Evolutionary conservation across 768 basidiomycete genomes (phyloP).

Genomic region (Tylopilus balloui): DNA sequence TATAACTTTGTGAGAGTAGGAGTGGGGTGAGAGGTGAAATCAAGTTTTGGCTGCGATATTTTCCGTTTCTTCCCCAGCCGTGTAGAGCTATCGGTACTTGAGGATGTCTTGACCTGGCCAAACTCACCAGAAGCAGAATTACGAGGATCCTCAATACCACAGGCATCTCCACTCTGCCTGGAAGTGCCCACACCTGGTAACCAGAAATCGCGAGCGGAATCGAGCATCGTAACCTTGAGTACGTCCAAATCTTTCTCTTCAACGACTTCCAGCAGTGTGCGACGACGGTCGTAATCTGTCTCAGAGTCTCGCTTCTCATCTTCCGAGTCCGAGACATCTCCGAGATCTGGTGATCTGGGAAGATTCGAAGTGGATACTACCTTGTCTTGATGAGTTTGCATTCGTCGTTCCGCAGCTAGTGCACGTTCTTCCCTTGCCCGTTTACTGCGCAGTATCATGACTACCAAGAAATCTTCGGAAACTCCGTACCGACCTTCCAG

Average conservation of each 20-base stretch:
- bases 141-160: neutral
- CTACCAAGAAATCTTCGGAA: neutral
- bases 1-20: neutral
- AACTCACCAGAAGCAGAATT: neutral
- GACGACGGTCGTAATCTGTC: constrained; percentile 47
- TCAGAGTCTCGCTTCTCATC: constrained; percentile 42
- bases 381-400: constrained; percentile 42
- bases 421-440: constrained; percentile 77
- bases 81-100: neutral
- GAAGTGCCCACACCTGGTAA: constrained; percentile 27
- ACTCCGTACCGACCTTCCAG: constrained; percentile 46
- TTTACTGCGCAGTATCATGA: constrained; percentile 46
- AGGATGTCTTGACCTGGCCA: neutral
- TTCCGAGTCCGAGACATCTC: constrained; percentile 33
- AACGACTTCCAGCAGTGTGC: constrained; percentile 46
- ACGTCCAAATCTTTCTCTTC: constrained; percentile 40
- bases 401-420: constrained; percentile 62
- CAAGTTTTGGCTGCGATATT: constrained; percentile 17
- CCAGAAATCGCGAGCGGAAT: constrained; percentile 50
- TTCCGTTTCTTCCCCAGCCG: constrained; percentile 20
- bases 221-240: constrained; percentile 41
- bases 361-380: constrained; percentile 3
- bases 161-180: neutral
- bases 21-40: neutral
- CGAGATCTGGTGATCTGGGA: constrained; percentile 17